Evolutionary conservation across 768 basidiomycete genomes (phyloP).

Genomic region (Mycena albidolilacea): DNA sequence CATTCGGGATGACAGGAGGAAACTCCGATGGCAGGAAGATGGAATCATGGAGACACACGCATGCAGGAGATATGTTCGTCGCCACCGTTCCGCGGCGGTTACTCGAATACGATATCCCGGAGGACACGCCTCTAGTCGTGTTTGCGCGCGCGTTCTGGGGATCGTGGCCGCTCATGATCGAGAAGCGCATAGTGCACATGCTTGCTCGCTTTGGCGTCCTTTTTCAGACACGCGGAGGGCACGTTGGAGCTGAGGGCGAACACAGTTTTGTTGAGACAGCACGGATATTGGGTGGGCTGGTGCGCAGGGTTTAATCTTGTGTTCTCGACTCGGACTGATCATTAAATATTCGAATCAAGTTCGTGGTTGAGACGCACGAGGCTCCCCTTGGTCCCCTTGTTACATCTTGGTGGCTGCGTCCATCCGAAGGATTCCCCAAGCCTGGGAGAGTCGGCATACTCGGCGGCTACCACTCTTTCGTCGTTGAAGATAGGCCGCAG

Average conservation of each 20-base stretch:
- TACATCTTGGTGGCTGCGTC: conserved; percentile 28
- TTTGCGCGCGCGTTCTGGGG: conserved; percentile 30
- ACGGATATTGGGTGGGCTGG: conserved; percentile 20
- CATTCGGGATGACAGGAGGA: conserved; percentile 15
- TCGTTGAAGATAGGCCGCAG: conserved; percentile 8
- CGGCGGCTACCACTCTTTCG: conserved; percentile 30
- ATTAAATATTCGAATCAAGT: conserved; percentile 11
- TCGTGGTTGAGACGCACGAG: conserved; percentile 28
- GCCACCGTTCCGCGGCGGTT: conserved; percentile 20
- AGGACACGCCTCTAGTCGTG: conserved; percentile 1
- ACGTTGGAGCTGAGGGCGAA: conserved; percentile 1
- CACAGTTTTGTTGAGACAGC: conserved; percentile 10
- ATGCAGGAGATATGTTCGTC: conserved; percentile 26
- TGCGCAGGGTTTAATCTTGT: neutral
- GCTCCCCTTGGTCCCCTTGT: conserved; percentile 12
- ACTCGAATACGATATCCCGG: neutral
- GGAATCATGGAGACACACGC: conserved; percentile 20
- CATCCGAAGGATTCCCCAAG: neutral
- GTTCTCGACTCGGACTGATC: neutral
- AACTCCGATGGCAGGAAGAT: neutral
- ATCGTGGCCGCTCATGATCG: conserved; percentile 23
- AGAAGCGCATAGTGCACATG: conserved; percentile 10
- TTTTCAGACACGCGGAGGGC: conserved; percentile 8
- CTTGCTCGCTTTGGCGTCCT: conserved; percentile 2
- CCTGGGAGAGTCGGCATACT: neutral